Evolutionary conservation across 768 basidiomycete species (phyloP).

Genomic region (Mycena olivaceomarginata): DNA sequence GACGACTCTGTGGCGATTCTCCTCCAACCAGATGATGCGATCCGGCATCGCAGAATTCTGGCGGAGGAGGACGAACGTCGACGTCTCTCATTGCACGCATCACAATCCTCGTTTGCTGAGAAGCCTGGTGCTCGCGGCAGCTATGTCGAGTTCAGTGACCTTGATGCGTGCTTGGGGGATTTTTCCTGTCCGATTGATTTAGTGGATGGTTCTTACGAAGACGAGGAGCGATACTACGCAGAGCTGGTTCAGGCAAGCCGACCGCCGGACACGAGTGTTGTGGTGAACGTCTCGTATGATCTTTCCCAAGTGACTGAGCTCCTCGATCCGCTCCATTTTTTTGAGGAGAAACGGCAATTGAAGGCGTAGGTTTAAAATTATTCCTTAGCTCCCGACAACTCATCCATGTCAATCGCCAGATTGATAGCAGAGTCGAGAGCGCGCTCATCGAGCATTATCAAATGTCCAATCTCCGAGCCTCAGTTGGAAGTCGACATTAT

Average conservation of each 20-base stretch:
- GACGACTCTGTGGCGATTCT: conserved; percentile 22
- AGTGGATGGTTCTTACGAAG: neutral
- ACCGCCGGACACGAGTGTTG: conserved; percentile 22
- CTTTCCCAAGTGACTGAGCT: conserved; percentile 21
- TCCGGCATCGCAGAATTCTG: conserved; percentile 27
- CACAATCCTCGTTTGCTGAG: neutral
- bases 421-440: conserved; percentile 27
- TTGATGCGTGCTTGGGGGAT: conserved; percentile 22
- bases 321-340: conserved; percentile 30
- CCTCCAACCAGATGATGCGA: conserved; percentile 15
- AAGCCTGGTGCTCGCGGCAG: neutral
- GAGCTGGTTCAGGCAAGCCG: conserved; percentile 13
- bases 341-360: conserved; percentile 31
- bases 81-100: neutral
- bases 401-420: neutral
- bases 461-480: neutral
- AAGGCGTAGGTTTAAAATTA: neutral
- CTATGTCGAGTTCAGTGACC: conserved; percentile 31
- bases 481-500: neutral
- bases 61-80: conserved; percentile 22
- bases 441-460: neutral
- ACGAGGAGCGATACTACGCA: conserved; percentile 9
- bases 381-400: neutral
- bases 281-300: conserved; percentile 34
- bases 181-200: conserved; percentile 13